A percentile compares a stretch with the other conserved stretches of the same genome.
phyloP scores from a whole-genome alignment of 2,329 filamentous ascomycete species.

The Furcasterigmium sp. region DNA sequence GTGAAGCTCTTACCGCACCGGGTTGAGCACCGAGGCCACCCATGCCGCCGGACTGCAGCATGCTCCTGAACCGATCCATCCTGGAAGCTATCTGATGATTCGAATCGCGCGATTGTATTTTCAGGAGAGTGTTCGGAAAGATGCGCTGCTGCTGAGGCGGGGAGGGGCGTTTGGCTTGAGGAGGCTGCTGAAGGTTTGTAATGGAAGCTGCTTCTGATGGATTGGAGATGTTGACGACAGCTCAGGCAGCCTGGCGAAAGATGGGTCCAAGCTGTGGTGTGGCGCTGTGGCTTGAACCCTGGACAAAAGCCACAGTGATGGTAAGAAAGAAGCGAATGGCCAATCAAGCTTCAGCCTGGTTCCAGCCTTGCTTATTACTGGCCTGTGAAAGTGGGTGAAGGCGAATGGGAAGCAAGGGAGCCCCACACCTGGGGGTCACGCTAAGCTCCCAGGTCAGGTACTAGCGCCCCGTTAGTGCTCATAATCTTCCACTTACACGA shows the following conservation, averaged over 20 bases:
- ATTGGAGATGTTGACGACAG: conserved; percentile 21
- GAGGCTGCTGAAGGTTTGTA: conserved; percentile 8
- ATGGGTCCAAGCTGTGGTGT: conserved; percentile 11
- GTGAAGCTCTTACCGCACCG: conserved; percentile 49
- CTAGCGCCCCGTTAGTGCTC: too few relatives aligned
- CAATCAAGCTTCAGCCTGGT: conserved; percentile 5
- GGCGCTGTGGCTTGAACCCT: conserved; percentile 3
- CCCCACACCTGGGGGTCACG: too few relatives aligned
- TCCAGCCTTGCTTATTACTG: neutral
- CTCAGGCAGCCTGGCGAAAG: conserved; percentile 24
- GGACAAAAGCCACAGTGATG: conserved; percentile 2
- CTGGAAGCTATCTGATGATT: conserved; percentile 15
- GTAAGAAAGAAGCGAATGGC: neutral
- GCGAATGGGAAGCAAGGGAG: too few relatives aligned
- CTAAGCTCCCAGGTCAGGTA: too few relatives aligned
- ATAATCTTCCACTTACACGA: too few relatives aligned
- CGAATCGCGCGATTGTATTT: too few relatives aligned
- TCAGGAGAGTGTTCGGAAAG: too few relatives aligned
- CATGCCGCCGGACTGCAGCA: conserved; percentile 75
- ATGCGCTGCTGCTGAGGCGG: too few relatives aligned
- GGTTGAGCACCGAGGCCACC: conserved; percentile 55
- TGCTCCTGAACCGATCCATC: conserved; percentile 90
- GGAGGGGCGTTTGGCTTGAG: too few relatives aligned
- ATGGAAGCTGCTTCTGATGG: conserved; percentile 11
- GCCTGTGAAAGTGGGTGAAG: too few relatives aligned